Conservation (phyloP, 225 moss, liverwort and hornwort genomes). For the Anthoceros angustus region DNA sequence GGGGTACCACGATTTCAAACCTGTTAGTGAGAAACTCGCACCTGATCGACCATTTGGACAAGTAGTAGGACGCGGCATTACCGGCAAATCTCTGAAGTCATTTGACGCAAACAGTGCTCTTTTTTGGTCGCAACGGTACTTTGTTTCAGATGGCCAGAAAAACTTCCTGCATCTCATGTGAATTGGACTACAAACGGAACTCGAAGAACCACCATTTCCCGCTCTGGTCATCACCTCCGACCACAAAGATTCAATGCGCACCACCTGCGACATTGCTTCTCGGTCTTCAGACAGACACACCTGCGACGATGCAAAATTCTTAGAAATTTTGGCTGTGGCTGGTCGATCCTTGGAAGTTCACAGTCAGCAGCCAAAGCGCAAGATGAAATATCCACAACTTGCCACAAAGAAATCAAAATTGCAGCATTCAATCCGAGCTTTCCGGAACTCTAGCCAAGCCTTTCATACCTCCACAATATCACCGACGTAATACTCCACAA, state of each 20-base stretch:
- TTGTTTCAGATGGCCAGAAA: not conserved
- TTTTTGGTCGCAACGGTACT: no score
- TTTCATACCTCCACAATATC: not conserved
- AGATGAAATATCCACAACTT: not conserved
- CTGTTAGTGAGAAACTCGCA: not conserved
- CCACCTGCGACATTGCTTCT: not conserved
- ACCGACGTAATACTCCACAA: not conserved
- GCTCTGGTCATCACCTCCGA: not conserved
- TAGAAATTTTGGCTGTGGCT: not conserved
- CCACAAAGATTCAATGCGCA: slow-evolving; percentile 1
- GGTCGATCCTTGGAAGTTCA: not conserved
- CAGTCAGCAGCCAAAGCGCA: not conserved
- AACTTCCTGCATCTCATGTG: not conserved
- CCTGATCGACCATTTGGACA: not conserved
- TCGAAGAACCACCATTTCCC: not conserved
- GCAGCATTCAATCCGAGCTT: no score
- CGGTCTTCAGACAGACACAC: not conserved
- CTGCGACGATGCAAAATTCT: not conserved
- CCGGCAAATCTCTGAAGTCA: not conserved
- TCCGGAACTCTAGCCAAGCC: not conserved
- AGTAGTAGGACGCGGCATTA: not conserved
- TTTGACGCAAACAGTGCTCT: not conserved
- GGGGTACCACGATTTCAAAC: not conserved
- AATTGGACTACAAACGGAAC: not conserved
- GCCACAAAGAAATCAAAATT: no score